phyloP scores from a whole-genome alignment of 1,284 basidiomycete species.

The Testicularia cyperi region DNA sequence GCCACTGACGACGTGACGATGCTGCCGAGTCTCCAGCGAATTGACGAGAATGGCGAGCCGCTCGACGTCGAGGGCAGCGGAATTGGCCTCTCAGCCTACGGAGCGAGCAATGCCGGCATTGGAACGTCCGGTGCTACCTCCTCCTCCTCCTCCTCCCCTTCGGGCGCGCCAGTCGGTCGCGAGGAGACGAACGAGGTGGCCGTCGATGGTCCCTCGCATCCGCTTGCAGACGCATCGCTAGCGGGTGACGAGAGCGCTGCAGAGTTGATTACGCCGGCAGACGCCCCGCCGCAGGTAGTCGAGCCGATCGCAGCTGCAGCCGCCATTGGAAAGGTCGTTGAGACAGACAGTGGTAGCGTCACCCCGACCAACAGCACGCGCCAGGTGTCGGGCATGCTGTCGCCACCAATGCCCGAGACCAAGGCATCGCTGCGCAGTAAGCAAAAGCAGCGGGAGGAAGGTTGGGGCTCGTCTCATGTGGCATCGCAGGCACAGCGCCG shows the following conservation, averaged over 20 bases:
- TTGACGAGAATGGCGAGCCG: slow-evolving; percentile 38
- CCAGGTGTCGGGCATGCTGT: slow-evolving; percentile 20
- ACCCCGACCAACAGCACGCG: slow-evolving; percentile 29
- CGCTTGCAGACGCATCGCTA: slow-evolving; percentile 16
- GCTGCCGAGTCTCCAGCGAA: slow-evolving; percentile 8
- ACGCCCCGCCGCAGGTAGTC: neutral
- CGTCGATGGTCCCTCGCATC: slow-evolving; percentile 30
- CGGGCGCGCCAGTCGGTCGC: slow-evolving; percentile 6
- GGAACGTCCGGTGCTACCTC: too few relatives aligned
- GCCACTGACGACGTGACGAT: slow-evolving; percentile 12
- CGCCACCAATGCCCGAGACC: slow-evolving; percentile 26
- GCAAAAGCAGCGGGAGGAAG: slow-evolving; percentile 47
- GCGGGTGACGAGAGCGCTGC: slow-evolving; percentile 19
- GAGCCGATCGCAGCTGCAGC: neutral
- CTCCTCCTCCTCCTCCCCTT: slow-evolving; percentile 2
- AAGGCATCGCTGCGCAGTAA: slow-evolving; percentile 42
- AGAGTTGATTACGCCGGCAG: slow-evolving; percentile 12
- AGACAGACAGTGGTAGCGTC: slow-evolving; percentile 9
- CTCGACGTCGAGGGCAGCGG: slow-evolving; percentile 30
- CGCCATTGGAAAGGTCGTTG: neutral
- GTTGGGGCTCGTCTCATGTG: slow-evolving; percentile 21
- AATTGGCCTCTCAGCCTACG: too few relatives aligned
- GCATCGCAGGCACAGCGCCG: slow-evolving; percentile 2
- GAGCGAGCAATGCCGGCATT: too few relatives aligned
- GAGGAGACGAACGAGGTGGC: slow-evolving; percentile 12